These are phyloP conservation scores for Torulaspora gathmanii DNA, from an alignment of 805 yeast genomes.

Conservation along the genomic window DNA sequence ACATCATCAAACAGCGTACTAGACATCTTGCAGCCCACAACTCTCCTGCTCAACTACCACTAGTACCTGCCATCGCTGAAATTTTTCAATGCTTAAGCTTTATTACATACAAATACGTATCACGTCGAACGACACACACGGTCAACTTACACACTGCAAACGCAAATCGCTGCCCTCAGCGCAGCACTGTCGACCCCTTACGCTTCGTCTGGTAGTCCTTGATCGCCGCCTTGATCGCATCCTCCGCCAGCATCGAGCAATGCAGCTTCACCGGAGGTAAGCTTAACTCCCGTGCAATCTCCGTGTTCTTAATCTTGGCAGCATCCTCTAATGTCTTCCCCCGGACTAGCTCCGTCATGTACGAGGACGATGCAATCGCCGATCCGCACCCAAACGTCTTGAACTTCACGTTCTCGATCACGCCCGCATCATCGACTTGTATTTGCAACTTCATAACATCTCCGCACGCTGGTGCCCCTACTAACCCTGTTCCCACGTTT, in stretches of 20 bases:
- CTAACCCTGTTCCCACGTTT: slow-evolving; percentile 93
- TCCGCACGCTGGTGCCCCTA: slow-evolving; percentile 99
- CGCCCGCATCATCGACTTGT: slow-evolving; percentile 84
- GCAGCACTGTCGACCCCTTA: slow-evolving; percentile 23
- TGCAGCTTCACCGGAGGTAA: slow-evolving; percentile 97
- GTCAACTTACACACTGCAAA: no score
- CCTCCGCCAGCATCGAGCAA: slow-evolving; percentile 98
- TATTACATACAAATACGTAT: not conserved
- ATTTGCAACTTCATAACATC: slow-evolving; percentile 98
- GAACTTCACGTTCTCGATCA: slow-evolving; percentile 91
- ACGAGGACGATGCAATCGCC: slow-evolving; percentile 94
- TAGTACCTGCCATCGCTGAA: not conserved
- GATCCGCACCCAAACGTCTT: slow-evolving; percentile 99
- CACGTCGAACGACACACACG: not conserved
- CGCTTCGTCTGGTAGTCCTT: slow-evolving; percentile 91
- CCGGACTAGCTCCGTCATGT: slow-evolving; percentile 90
- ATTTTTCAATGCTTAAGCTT: slow-evolving; percentile 4
- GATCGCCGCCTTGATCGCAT: slow-evolving; percentile 95
- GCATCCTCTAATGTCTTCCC: slow-evolving; percentile 96
- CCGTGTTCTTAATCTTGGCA: slow-evolving; percentile 83
- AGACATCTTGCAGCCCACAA: slow-evolving; percentile 42
- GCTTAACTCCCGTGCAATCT: slow-evolving; percentile 88
- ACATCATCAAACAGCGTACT: slow-evolving; percentile 88
- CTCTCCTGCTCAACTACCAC: not conserved
- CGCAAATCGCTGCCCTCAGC: not conserved